Evolutionary conservation across 164 flowering plant species (phyloP).

Genomic region (Euptelea pleiosperma): DNA sequence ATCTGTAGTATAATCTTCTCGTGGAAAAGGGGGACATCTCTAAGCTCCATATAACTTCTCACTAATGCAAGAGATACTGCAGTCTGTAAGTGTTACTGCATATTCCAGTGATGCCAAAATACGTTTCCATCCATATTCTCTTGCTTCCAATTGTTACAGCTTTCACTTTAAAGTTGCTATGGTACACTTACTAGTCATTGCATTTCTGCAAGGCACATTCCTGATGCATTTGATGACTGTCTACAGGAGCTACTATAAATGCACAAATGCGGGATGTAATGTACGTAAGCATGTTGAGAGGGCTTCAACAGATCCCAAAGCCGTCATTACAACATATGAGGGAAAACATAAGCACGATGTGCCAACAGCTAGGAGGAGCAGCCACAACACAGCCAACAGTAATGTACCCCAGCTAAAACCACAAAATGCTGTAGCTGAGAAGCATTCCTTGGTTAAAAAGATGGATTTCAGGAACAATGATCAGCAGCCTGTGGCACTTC

Average conservation of each 20-base stretch:
- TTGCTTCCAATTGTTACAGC: not conserved
- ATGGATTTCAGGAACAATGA: slow-evolving; percentile 34
- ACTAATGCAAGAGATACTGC: not conserved
- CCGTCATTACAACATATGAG: slow-evolving; percentile 89
- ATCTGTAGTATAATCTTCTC: too few relatives aligned
- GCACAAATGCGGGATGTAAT: slow-evolving; percentile 76
- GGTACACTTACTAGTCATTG: not conserved
- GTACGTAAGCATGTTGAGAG: slow-evolving; percentile 96
- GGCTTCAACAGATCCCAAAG: slow-evolving; percentile 74
- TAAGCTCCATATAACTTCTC: not conserved
- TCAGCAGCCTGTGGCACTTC: slow-evolving; percentile 41
- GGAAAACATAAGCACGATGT: slow-evolving; percentile 92
- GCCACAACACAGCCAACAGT: slow-evolving; percentile 36
- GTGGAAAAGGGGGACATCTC: not conserved
- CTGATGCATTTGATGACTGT: slow-evolving; percentile 18
- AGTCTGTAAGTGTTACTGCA: not conserved
- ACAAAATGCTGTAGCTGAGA: slow-evolving; percentile 24
- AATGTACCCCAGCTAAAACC: slow-evolving; percentile 30
- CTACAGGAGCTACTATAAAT: slow-evolving; percentile 86
- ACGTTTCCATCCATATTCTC: not conserved
- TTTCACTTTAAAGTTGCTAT: not conserved
- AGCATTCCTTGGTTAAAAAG: slow-evolving; percentile 28
- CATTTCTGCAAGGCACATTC: not conserved
- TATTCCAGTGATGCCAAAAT: not conserved
- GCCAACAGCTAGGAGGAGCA: slow-evolving; percentile 58